Evolutionary conservation across 2,329 filamentous ascomycete species (phyloP).

Genomic region (Ascochyta viciae-villosae): DNA sequence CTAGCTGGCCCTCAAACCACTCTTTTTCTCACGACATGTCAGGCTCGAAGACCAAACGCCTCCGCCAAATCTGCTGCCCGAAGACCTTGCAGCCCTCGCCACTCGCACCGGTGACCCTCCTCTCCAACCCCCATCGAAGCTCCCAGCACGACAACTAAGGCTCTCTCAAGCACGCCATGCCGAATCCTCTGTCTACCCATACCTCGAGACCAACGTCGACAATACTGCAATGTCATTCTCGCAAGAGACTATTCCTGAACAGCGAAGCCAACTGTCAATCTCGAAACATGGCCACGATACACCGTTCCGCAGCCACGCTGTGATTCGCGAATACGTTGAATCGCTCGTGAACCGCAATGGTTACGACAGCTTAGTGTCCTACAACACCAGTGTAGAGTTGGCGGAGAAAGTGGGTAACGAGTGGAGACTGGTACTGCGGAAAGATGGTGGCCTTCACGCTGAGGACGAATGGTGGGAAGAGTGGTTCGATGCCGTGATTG

Average conservation of each 20-base stretch:
- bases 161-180: slow-evolving; percentile 28
- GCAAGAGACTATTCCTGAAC: slow-evolving; percentile 61
- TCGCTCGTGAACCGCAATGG: slow-evolving; percentile 60
- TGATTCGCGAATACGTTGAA: slow-evolving; percentile 64
- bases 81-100: slow-evolving; percentile 27
- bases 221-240: slow-evolving; percentile 66
- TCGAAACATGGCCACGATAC: slow-evolving; percentile 62
- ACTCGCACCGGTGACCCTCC: slow-evolving; percentile 29
- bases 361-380: slow-evolving; percentile 61
- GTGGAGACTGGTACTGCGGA: slow-evolving; percentile 59
- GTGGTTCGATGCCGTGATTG: slow-evolving; percentile 66
- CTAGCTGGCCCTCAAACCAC: not conserved
- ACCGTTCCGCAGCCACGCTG: slow-evolving; percentile 67
- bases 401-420: slow-evolving; percentile 61
- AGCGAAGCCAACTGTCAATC: slow-evolving; percentile 51
- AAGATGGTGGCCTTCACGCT: slow-evolving; percentile 33
- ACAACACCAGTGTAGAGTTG: slow-evolving; percentile 68
- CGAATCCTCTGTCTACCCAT: slow-evolving; percentile 60
- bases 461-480: slow-evolving; percentile 70
- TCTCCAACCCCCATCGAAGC: slow-evolving; percentile 22
- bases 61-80: slow-evolving; percentile 30
- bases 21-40: not conserved
- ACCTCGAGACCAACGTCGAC: slow-evolving; percentile 71
- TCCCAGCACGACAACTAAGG: slow-evolving; percentile 29
- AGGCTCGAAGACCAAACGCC: slow-evolving; percentile 35